Conservation (phyloP, 1,284 basidiomycete genomes). For the Hemileia vastatrix region DNA sequence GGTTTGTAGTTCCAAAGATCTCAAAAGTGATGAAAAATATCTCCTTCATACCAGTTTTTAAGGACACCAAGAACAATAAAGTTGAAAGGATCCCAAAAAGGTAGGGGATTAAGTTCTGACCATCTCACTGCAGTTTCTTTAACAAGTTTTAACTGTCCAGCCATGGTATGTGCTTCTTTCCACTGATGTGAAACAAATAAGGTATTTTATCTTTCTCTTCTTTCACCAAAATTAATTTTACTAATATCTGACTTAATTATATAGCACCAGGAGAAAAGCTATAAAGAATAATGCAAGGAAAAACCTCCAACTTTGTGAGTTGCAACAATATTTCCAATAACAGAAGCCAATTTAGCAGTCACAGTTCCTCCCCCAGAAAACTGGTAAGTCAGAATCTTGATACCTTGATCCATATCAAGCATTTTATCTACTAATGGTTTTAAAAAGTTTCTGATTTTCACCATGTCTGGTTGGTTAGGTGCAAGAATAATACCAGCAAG, state of each 20-base stretch:
- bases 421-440: neutral
- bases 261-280: neutral
- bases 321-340: neutral
- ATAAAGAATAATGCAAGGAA: neutral
- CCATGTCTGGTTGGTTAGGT: constrained; percentile 4
- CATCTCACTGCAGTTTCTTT: neutral
- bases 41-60: constrained; percentile 3
- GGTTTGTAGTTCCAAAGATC: neutral
- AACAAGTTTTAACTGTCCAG: neutral
- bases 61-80: neutral
- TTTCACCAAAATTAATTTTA: neutral
- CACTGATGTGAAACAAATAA: too few relatives aligned
- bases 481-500: too few relatives aligned
- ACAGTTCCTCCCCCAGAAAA: neutral
- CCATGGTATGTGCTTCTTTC: too few relatives aligned
- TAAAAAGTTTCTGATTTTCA: neutral
- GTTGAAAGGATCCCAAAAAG: neutral
- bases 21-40: neutral
- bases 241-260: neutral
- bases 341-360: neutral
- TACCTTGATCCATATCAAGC: neutral
- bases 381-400: neutral
- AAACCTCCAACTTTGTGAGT: constrained; percentile 5
- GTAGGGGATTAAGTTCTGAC: neutral
- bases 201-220: too few relatives aligned